A percentile compares a stretch with the other conserved stretches of the same genome.
Conservation (phyloP, 2,329 filamentous ascomycete species). For the Neofusicoccum ribis region DNA sequence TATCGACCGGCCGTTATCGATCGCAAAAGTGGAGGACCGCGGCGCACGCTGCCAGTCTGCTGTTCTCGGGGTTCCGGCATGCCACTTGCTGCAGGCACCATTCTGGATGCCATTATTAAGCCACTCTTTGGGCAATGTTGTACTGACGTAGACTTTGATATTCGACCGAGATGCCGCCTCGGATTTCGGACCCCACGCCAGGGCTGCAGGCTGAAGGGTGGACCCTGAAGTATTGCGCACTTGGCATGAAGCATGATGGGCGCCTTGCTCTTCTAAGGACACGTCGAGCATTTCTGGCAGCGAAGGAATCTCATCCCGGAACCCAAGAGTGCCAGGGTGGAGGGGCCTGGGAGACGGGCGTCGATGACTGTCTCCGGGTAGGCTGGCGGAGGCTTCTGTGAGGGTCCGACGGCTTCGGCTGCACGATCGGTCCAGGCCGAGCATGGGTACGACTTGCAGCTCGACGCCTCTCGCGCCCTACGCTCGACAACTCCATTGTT, state of each 20-base stretch:
- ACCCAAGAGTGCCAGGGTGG: not conserved
- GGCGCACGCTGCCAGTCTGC: not conserved
- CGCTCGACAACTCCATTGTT: not conserved
- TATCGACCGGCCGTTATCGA: constrained; percentile 6
- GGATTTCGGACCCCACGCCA: not conserved
- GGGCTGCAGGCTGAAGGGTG: not conserved
- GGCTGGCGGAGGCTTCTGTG: not conserved
- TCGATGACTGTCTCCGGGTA: not conserved
- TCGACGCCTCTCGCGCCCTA: not conserved
- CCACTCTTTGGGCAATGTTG: too few relatives aligned
- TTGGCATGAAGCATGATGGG: not conserved
- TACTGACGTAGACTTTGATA: too few relatives aligned
- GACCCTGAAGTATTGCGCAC: not conserved
- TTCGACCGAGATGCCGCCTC: not conserved
- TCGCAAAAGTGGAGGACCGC: not conserved
- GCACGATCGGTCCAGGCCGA: not conserved
- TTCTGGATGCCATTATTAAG: too few relatives aligned
- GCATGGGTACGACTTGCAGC: not conserved
- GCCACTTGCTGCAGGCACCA: too few relatives aligned
- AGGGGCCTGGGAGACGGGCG: not conserved
- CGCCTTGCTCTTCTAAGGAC: not conserved
- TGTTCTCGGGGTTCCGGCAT: not conserved
- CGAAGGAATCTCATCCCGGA: not conserved
- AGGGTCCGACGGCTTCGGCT: not conserved
- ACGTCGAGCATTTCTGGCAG: not conserved